These are phyloP conservation scores for Kodamaea jinghongensis DNA, from an alignment of 805 yeast species.

Conservation along the genomic window DNA sequence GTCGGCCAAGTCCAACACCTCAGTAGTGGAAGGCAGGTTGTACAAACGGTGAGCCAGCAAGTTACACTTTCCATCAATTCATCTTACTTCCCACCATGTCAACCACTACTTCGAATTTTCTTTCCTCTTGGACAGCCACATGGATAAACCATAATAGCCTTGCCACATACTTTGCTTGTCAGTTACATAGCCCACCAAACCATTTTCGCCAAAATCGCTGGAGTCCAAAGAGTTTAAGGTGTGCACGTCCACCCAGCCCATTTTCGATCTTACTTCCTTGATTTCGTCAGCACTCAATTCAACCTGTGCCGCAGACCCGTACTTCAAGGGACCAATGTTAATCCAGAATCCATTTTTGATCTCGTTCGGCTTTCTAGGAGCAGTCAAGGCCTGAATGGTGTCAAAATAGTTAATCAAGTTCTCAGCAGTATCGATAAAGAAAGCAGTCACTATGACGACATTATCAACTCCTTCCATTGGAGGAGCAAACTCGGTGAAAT, in stretches of 20 bases:
- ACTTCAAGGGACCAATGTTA: conserved; percentile 88
- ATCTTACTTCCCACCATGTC: too few species aligned
- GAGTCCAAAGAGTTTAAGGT: conserved; percentile 13
- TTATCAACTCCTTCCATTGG: conserved; percentile 34
- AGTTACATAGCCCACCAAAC: conserved; percentile 62
- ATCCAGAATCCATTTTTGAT: conserved; percentile 68
- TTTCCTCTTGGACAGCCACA: conserved; percentile 48
- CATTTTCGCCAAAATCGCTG: conserved; percentile 14
- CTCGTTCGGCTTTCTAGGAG: conserved; percentile 21
- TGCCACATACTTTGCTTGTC: conserved; percentile 69
- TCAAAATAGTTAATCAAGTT: conserved; percentile 75
- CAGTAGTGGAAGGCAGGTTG: too few species aligned
- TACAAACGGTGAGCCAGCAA: too few species aligned
- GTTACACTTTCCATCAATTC: not conserved
- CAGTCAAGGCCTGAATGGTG: conserved; percentile 47
- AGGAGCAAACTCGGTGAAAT: conserved; percentile 56
- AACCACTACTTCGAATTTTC: conserved; percentile 21
- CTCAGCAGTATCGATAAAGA: conserved; percentile 91
- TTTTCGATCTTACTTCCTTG: conserved; percentile 41
- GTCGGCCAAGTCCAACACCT: too few species aligned
- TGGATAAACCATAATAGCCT: conserved; percentile 68
- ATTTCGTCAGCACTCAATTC: conserved; percentile 77
- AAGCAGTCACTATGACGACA: conserved; percentile 62
- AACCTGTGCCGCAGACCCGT: conserved; percentile 79
- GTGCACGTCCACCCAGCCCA: conserved; percentile 61